phyloP scores from a whole-genome alignment of 2,329 filamentous ascomycete genomes.

The Pseudogymnoascus pannorum region DNA sequence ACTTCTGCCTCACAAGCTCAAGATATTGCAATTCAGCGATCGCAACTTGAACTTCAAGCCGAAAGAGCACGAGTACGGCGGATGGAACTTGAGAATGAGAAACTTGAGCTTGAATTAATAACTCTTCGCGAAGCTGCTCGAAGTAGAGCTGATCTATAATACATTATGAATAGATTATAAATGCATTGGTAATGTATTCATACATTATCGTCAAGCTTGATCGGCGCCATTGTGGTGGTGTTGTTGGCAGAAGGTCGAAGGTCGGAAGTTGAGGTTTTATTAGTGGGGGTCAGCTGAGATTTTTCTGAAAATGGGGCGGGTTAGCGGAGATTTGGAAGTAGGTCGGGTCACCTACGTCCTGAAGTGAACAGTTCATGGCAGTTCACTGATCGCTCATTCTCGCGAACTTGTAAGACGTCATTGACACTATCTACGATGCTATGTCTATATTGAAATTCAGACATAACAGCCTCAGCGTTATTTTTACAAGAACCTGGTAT shows the following conservation, averaged over 20 bases:
- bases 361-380: background rate
- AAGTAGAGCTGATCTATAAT: background rate
- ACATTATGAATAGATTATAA: background rate
- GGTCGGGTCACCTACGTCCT: no score
- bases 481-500: conserved; percentile 8
- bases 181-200: background rate
- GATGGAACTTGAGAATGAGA: background rate
- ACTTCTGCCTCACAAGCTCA: background rate
- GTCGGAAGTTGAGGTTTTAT: no score
- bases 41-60: background rate
- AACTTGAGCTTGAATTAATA: background rate
- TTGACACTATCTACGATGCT: background rate
- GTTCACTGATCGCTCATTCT: background rate
- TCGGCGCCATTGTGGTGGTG: background rate
- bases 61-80: background rate
- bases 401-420: background rate
- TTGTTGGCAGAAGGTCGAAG: background rate
- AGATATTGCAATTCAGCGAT: background rate
- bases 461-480: background rate
- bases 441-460: background rate
- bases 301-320: no score
- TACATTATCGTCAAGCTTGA: background rate
- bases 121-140: background rate
- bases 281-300: no score
- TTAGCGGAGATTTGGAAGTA: no score